These are phyloP conservation scores for Ogataea zsoltii DNA, from an alignment of 805 yeast species.

Conservation along the genomic window DNA sequence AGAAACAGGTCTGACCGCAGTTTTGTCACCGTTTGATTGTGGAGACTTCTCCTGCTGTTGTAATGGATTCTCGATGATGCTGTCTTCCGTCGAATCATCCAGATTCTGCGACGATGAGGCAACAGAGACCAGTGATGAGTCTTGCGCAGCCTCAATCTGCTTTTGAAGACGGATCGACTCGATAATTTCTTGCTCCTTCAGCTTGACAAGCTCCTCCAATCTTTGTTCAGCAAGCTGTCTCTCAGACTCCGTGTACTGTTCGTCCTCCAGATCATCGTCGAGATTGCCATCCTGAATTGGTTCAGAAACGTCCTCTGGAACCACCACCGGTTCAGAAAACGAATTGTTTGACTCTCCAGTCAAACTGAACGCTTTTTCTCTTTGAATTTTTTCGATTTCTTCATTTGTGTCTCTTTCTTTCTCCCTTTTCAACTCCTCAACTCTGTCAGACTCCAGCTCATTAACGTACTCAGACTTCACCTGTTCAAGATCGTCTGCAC, in stretches of 20 bases:
- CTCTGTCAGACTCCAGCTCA: conserved; percentile 26
- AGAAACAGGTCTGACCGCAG: neutral
- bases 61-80: conserved; percentile 7
- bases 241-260: conserved; percentile 28
- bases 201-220: conserved; percentile 28
- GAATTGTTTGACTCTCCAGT: conserved; percentile 6
- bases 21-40: too few relatives aligned
- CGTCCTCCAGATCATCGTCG: conserved; percentile 13
- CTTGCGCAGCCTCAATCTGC: conserved; percentile 19
- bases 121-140: conserved; percentile 22
- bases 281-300: conserved; percentile 12
- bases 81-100: conserved; percentile 3
- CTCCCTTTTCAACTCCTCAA: conserved; percentile 36
- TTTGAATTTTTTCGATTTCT: conserved; percentile 39
- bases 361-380: conserved; percentile 25
- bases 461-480: conserved; percentile 28
- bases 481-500: conserved; percentile 23
- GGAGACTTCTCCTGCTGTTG: neutral
- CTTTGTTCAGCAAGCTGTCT: conserved; percentile 28
- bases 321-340: conserved; percentile 4
- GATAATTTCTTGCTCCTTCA: conserved; percentile 31
- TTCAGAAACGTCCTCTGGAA: conserved; percentile 11
- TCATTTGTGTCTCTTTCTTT: conserved; percentile 41
- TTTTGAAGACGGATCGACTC: conserved; percentile 23
- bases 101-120: conserved; percentile 18